Evolutionary conservation across 495 filamentous ascomycete species (phyloP), one percentile per base, ranked within the genome.

Genomic region (Aspergillus steynii): DNA sequence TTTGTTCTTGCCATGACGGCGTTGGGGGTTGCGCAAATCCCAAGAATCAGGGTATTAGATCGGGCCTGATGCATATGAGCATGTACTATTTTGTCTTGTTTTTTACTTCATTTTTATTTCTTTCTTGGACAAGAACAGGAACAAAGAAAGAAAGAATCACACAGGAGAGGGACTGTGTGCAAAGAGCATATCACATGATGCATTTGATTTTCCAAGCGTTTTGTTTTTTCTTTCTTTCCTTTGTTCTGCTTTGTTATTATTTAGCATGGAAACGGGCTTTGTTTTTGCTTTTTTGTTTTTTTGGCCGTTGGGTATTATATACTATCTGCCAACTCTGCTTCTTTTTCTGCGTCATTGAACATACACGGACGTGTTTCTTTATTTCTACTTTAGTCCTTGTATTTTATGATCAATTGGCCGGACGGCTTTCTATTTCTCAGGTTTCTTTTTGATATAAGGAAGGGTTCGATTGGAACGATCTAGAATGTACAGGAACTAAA

Each of bases 331-430:
- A 20, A 45, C 56, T 42, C 47, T 48, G 58, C 49, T 60, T 55
- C 42, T 45, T 42, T 55, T 48, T 55, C 32, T 28, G 59, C 9
- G 46, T 63, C 57, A 61, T n/a, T 14, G 51, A 54, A 46, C 8
- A 15, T 46, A 7, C 42, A 8, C 42, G 42, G 42, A 46, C 15
- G 42, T 46, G 47, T 66, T 58, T 51, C 42, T 63, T 61, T 57
- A 42, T 64, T 52, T 65, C 55, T 61, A 20, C 20, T 20, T 20
- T 20, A 20, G 20, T 20, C 20, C 20, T 20, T 20, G 20, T 20
- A 20, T 20, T 20, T 20, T 20, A 20, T 20, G 20, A 20, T 20
- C 20, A 20, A 20, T 20, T 20, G 20, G 20, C 20, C 20, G 20
- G 20, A 20, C 20, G 20, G 20, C 20, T 20, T 20, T 20, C 20